Percentiles rank a stretch among this genome's conserved stretches.
These are phyloP conservation scores for Sclerospora graminicola DNA, from an alignment of 352 stramenopile species.

Conservation along the genomic window DNA sequence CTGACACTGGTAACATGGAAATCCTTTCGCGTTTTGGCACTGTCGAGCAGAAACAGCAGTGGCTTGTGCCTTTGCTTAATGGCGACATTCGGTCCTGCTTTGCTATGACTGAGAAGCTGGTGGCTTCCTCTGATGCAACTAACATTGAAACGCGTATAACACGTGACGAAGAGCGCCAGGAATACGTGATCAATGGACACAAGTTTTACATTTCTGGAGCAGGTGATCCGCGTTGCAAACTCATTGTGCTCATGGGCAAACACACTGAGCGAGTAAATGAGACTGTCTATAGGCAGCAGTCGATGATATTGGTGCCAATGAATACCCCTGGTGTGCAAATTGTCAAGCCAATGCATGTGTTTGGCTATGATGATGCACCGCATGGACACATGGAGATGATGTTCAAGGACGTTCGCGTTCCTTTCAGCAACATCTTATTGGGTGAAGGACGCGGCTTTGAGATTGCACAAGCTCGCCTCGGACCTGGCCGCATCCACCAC, in stretches of 20 bases:
- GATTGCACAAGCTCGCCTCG: conserved; percentile 88
- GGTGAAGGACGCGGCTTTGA: conserved; percentile 83
- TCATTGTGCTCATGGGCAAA: conserved; percentile 82
- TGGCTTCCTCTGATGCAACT: conserved; percentile 92
- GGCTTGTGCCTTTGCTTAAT: conserved; percentile 88
- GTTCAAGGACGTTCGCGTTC: conserved; percentile 90
- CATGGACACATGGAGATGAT: conserved; percentile 93
- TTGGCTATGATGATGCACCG: conserved; percentile 96
- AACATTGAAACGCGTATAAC: conserved; percentile 89
- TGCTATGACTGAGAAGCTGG: conserved; percentile 95
- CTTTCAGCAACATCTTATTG: conserved; percentile 79
- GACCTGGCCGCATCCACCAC: conserved; percentile 95
- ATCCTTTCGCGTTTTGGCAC: conserved; percentile 92
- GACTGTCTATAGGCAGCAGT: conserved; percentile 65
- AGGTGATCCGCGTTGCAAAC: conserved; percentile 91
- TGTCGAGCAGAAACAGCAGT: conserved; percentile 86
- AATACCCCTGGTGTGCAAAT: conserved; percentile 87
- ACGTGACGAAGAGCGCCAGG: conserved; percentile 46
- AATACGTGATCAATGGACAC: conserved; percentile 91
- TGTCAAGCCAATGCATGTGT: conserved; percentile 84
- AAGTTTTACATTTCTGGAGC: conserved; percentile 97
- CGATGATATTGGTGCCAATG: conserved; percentile 89
- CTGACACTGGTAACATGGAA: conserved; percentile 99
- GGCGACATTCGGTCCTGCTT: conserved; percentile 92
- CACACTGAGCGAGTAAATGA: conserved; percentile 22